phyloP scores from a whole-genome alignment of 495 filamentous ascomycete species.

The Hypoxylon lenormandii region DNA sequence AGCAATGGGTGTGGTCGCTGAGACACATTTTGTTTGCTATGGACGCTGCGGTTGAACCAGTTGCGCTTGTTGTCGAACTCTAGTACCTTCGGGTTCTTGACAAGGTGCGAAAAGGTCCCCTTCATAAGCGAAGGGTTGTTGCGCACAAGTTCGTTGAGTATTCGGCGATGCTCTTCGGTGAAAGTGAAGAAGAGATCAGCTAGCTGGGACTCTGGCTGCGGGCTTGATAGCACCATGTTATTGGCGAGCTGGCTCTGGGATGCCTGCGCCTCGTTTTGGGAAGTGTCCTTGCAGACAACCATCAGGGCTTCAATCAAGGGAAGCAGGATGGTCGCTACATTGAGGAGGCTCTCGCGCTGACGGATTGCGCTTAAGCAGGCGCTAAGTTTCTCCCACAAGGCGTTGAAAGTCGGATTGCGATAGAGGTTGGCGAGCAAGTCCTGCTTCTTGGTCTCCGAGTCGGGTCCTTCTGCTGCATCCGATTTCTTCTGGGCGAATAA shows the following conservation, averaged over 20 bases:
- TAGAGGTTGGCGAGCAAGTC: slow-evolving; percentile 89
- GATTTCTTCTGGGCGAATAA: slow-evolving; percentile 77
- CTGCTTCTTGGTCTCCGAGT: slow-evolving; percentile 71
- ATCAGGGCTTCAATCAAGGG: slow-evolving; percentile 95
- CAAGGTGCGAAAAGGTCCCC: slow-evolving; percentile 91
- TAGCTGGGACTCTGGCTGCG: slow-evolving; percentile 83
- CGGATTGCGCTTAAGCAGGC: slow-evolving; percentile 88
- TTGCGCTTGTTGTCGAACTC: slow-evolving; percentile 99
- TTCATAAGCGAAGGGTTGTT: slow-evolving; percentile 98
- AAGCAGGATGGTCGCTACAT: slow-evolving; percentile 92
- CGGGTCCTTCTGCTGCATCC: slow-evolving; percentile 67
- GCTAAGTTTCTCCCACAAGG: slow-evolving; percentile 93
- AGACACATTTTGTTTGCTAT: slow-evolving; percentile 76
- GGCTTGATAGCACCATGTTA: slow-evolving; percentile 78
- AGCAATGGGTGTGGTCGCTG: slow-evolving; percentile 73
- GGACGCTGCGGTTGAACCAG: slow-evolving; percentile 94
- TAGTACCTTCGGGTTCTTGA: slow-evolving; percentile 98
- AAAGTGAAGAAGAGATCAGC: slow-evolving; percentile 97
- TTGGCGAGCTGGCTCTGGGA: slow-evolving; percentile 67
- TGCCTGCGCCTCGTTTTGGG: slow-evolving; percentile 73
- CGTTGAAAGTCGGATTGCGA: slow-evolving; percentile 87
- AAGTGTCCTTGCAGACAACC: slow-evolving; percentile 98
- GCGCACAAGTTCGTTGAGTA: slow-evolving; percentile 96
- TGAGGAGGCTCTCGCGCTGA: slow-evolving; percentile 91
- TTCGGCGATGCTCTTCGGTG: slow-evolving; percentile 97